A percentile compares a stretch with the other conserved stretches of the same genome.
Conservation (phyloP, 2,329 filamentous ascomycete species). For the Leptodontidium sp. region DNA sequence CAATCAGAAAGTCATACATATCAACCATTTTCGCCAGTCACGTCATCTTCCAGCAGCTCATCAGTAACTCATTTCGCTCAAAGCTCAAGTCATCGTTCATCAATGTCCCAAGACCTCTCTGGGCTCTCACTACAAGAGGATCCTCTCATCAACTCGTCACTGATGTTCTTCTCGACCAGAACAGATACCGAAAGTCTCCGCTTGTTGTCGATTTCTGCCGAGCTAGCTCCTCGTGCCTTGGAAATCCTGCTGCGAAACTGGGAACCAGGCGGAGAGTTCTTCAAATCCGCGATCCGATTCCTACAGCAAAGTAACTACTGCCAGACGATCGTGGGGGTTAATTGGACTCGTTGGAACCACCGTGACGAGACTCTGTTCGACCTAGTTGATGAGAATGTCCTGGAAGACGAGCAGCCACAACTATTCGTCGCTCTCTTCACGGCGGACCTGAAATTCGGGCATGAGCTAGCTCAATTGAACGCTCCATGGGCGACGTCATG, state of each 20-base stretch:
- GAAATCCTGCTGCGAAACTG: slow-evolving; percentile 32
- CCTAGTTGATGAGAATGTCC: slow-evolving; percentile 23
- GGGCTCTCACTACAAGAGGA: slow-evolving; percentile 9
- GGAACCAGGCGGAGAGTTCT: slow-evolving; percentile 27
- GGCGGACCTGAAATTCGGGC: slow-evolving; percentile 25
- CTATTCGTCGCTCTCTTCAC: slow-evolving; percentile 22
- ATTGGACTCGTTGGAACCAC: slow-evolving; percentile 26
- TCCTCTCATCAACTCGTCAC: slow-evolving; percentile 30
- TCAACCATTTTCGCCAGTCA: slow-evolving; percentile 9
- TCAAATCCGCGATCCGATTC: slow-evolving; percentile 19
- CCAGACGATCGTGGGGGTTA: slow-evolving; percentile 14
- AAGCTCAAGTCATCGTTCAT: background rate
- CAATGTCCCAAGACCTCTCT: slow-evolving; percentile 8
- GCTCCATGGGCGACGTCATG: slow-evolving; percentile 23
- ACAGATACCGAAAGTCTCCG: slow-evolving; percentile 23
- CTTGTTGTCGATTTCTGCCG: slow-evolving; percentile 18
- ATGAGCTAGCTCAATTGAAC: background rate
- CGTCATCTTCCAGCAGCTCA: slow-evolving; percentile 7
- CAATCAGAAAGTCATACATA: background rate
- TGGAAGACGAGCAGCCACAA: slow-evolving; percentile 20
- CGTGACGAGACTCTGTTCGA: slow-evolving; percentile 29
- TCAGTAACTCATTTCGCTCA: background rate
- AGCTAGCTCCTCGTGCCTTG: slow-evolving; percentile 23
- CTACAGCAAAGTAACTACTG: slow-evolving; percentile 19
- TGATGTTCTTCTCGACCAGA: slow-evolving; percentile 31